Base-by-base conservation (phyloP, 495 filamentous ascomycete genomes). In the Penicillium flavigenum region DNA sequence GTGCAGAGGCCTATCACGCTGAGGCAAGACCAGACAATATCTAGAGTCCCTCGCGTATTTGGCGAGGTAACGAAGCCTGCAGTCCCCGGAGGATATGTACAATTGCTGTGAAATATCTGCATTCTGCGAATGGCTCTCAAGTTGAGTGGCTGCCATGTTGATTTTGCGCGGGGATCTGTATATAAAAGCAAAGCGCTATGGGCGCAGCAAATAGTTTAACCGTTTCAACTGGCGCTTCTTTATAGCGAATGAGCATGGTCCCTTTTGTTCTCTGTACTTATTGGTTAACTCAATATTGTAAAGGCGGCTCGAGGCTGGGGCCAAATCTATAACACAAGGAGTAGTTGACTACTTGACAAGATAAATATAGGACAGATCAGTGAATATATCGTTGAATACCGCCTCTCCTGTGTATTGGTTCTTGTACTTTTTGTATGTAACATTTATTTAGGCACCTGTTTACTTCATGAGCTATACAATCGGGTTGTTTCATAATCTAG, bases 21-120 rank as follows among this genome's bases (percentile, higher is more conserved):
- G 36, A 44, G 14, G 19, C 51, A 53, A 10, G 36, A 19, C 51
- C 51, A 53, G 36, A 44, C 11, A 5, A 53, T 53, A 38, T 53
- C 51, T 20, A 53, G 26, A 10, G 50, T 52, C 4, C 50, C 36
- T 14, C 50, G 22, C 7, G 39, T 43, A 10, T 52, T 29, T 8
- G 50, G 50, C 8, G 22, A 24, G 7, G 22, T 43, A 17, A 52
- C 36, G 14, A 52, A 52, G 8, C 22, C 26, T 19, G 17, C 36
- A 0, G 19, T 16, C n/a, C 22, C 19, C 11, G 19, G 10, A 9
- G 4, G 47, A 24, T 19, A 32, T 6, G 47, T 36, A 36, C 29
- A 49, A 10, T 36, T 49, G 17, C 10, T 49, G 29, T 49, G n/a
- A 9, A 36, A 49, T 12, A 12, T 49, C n/a, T 34, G 47, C 47